Base-by-base conservation (phyloP, 2,329 filamentous ascomycete species). In the Lachnellula arida region DNA sequence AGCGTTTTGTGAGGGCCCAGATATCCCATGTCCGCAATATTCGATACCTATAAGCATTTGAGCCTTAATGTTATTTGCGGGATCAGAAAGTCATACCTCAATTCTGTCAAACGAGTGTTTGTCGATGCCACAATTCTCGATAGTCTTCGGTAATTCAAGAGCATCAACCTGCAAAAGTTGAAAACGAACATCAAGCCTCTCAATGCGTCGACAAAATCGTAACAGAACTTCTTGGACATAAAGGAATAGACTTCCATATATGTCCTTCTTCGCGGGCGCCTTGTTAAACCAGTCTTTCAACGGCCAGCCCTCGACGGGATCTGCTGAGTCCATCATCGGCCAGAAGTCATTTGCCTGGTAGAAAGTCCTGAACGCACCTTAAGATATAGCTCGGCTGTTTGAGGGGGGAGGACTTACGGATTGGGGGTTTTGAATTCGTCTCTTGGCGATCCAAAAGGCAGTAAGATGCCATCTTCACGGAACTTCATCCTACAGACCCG, bases 181-280 rank as follows among this genome's bases (percentile, higher is more conserved):
- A 49, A 75, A 70, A 0, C 49, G 37, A 6, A 68, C 42, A 0
- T 63, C 53, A 3, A 60, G 25, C 2, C 40, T 57, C 0, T 49
- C 32, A 3, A 73, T 17, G 1, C 64, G 65, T 5, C 50, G 43
- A 37, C 63, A 68, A 54, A 75, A 76, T 2, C 54, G 8, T 0
- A 57, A 12, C 1, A 76, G 56, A 4, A 66, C 22, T 5, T 62
- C 49, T 0, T 60, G 62, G 5, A 78, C 15, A 50, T 68, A 67
- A 42, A 65, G 64, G 59, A 65, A 74, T 0, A 78, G 63, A 15
- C 68, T 67, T 17, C 74, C 75, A 50, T 76, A 73, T 0, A 72
- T 42, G 51, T 78, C 75, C 8, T 66, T 60, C 49, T 62, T 67
- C 5, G 71, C 67, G 28, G n/a, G 55, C n/a, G 32, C 60, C 39